Conservation (phyloP, 139 green algal genomes). For the Chlorella ohadii region DNA sequence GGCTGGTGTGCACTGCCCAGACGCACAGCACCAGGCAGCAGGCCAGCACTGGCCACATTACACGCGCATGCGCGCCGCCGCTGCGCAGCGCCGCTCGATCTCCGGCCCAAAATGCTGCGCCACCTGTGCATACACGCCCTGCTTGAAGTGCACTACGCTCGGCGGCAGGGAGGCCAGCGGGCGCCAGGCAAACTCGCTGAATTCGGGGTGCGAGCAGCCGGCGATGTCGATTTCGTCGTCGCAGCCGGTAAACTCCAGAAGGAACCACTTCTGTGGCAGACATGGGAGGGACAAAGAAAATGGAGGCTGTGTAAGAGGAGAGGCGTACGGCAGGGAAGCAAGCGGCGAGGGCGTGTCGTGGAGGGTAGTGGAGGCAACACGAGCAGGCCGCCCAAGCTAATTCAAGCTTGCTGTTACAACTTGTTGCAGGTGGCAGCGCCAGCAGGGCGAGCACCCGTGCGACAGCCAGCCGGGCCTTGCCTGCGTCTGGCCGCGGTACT, state of each 20-base stretch:
- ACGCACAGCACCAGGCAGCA: too few species aligned
- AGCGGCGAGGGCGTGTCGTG: neutral
- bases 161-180: conserved; percentile 46
- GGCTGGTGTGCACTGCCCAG: too few species aligned
- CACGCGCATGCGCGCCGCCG: neutral
- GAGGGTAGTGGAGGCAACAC: neutral
- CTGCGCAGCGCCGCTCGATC: neutral
- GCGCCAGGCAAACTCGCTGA: conserved; percentile 55
- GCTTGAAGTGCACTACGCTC: conserved; percentile 57
- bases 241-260: conserved; percentile 52
- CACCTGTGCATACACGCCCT: conserved; percentile 29
- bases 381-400: too few species aligned
- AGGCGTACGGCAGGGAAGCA: neutral
- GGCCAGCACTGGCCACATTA: too few species aligned
- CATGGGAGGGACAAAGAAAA: neutral
- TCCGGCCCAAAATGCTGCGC: conserved; percentile 12
- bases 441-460: too few species aligned
- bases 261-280: conserved; percentile 33
- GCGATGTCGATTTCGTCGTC: conserved; percentile 59
- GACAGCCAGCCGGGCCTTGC: conserved; percentile 2
- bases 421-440: too few species aligned
- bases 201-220: conserved; percentile 49
- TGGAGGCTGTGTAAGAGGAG: neutral
- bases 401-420: too few species aligned
- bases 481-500: conserved; percentile 62